These are phyloP conservation scores for Phytomonas sp. DNA, from an alignment of 208 protist species.

Conservation along the genomic window DNA sequence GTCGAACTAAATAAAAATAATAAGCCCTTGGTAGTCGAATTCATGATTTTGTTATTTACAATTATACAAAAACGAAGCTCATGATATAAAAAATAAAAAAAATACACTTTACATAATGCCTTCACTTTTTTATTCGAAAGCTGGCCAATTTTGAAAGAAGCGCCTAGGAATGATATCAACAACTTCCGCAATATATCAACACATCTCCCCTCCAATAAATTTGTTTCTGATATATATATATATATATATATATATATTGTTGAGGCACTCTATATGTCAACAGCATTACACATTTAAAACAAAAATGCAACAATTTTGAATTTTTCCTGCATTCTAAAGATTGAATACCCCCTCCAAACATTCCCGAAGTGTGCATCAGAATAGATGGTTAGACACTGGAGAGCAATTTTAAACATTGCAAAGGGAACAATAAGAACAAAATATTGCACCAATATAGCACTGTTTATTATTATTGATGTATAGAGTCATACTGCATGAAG, in stretches of 20 bases:
- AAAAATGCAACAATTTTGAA: not conserved
- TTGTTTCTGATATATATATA: conserved; percentile 11
- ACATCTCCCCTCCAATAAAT: conserved; percentile 4
- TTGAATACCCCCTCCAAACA: not conserved
- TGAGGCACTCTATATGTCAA: not conserved
- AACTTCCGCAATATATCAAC: conserved; percentile 5
- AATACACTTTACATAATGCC: conserved; percentile 1
- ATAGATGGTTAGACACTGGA: not conserved
- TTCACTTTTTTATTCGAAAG: not conserved
- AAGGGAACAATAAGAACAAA: conserved; percentile 2
- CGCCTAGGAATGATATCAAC: not conserved
- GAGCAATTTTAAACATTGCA: not conserved
- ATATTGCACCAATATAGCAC: conserved; percentile 3
- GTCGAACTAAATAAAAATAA: not conserved
- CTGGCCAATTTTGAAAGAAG: not conserved
- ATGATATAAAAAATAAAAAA: not conserved
- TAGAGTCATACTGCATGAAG: conserved; percentile 3
- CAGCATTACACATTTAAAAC: not conserved
- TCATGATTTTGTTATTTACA: not conserved
- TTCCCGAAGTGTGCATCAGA: not conserved
- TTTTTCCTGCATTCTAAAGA: not conserved
- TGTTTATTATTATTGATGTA: conserved; percentile 12
- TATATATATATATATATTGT: conserved; percentile 19
- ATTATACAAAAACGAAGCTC: not conserved
- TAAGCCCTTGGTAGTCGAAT: not conserved